Evolutionary conservation across 495 filamentous ascomycete species (phyloP).

Genomic region (Diplogelasinospora grovesii): DNA sequence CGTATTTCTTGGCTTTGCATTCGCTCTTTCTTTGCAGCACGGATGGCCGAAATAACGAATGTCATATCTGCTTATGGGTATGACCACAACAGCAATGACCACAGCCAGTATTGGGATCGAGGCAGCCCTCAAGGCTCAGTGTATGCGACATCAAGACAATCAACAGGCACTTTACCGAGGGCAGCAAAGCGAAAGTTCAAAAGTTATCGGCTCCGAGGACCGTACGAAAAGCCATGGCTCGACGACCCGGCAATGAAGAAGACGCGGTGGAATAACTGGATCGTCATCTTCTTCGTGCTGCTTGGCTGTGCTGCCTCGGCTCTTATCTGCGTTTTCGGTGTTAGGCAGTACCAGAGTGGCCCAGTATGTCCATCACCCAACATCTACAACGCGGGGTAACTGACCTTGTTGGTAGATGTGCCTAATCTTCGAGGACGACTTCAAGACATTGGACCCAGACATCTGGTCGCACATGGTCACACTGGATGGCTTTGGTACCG

Average conservation of each 20-base stretch:
- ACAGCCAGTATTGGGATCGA: neutral
- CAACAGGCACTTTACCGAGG: slow-evolving; percentile 1
- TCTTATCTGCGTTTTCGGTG: slow-evolving; percentile 21
- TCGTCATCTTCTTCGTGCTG: slow-evolving; percentile 27
- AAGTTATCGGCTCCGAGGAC: slow-evolving; percentile 28
- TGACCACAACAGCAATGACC: neutral
- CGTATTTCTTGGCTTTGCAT: too few species aligned
- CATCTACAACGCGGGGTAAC: neutral
- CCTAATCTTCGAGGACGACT: slow-evolving; percentile 34
- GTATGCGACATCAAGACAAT: slow-evolving; percentile 4
- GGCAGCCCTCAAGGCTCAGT: slow-evolving; percentile 2
- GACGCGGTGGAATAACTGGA: slow-evolving; percentile 26
- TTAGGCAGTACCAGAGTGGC: slow-evolving; percentile 9
- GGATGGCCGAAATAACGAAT: slow-evolving; percentile 5
- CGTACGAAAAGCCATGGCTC: slow-evolving; percentile 35
- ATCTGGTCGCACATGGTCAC: slow-evolving; percentile 31
- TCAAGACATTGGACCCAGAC: slow-evolving; percentile 27
- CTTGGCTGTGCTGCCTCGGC: slow-evolving; percentile 23
- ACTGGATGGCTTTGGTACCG: slow-evolving; percentile 34
- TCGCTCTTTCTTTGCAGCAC: neutral
- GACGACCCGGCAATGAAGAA: slow-evolving; percentile 19
- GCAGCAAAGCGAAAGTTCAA: slow-evolving; percentile 19
- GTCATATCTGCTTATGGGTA: slow-evolving; percentile 4
- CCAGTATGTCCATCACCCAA: slow-evolving; percentile 7
- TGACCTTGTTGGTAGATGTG: slow-evolving; percentile 6